Conservation (phyloP, 73 alveolate species). For the Tetrahymena thermophila region DNA sequence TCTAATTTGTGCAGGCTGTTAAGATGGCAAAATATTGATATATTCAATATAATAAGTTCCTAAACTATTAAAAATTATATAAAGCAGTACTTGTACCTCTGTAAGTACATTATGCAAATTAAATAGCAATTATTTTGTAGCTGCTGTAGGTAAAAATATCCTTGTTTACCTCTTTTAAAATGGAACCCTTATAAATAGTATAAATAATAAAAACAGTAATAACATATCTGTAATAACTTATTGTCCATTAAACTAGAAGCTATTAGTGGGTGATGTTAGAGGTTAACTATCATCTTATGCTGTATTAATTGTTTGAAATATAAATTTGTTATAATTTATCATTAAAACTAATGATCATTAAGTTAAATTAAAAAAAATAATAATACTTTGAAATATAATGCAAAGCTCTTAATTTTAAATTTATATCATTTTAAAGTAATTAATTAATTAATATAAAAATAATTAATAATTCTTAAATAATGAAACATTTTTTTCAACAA, state of each 20-base stretch:
- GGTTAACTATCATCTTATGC: neutral
- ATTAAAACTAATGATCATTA: no score
- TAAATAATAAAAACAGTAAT: neutral
- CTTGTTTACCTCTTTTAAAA: neutral
- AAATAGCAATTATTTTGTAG: neutral
- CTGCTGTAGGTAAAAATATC: neutral
- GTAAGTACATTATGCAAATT: neutral
- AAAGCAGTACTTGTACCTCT: neutral
- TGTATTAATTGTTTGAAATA: neutral
- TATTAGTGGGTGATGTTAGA: neutral
- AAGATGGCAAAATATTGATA: neutral
- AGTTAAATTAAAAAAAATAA: no score
- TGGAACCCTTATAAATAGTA: neutral
- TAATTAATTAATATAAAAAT: no score
- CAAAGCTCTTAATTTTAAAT: no score
- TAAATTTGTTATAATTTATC: no score
- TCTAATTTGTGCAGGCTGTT: neutral
- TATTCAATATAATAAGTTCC: neutral
- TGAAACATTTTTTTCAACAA: no score
- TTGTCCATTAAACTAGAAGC: neutral
- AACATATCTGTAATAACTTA: neutral
- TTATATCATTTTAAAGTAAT: no score
- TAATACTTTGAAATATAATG: no score
- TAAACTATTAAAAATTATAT: neutral
- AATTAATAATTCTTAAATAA: no score